Conservation (phyloP, 73 alveolate species). For the Stentor roeselii region DNA sequence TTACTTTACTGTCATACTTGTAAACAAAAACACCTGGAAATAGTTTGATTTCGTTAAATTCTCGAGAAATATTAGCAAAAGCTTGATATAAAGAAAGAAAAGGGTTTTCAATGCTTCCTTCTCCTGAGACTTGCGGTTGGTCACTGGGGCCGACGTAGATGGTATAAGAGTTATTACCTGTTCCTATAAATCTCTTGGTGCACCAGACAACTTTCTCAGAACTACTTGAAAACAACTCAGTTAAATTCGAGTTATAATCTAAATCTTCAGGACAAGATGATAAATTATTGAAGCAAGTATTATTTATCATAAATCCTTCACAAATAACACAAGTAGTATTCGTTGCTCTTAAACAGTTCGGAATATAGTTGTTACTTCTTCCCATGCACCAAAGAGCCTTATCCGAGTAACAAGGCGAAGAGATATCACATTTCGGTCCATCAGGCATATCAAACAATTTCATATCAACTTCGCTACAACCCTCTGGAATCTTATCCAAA, state of each 20-base stretch:
- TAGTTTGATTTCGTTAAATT: not conserved
- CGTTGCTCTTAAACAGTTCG: not conserved
- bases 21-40: not conserved
- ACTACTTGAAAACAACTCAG: not conserved
- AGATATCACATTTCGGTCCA: not conserved
- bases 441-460: not conserved
- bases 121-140: not conserved
- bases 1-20: not conserved
- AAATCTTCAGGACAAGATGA: not conserved
- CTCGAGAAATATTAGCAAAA: not conserved
- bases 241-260: too few species aligned
- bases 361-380: not conserved
- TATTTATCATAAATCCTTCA: not conserved
- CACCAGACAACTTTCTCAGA: not conserved
- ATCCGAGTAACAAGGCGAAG: not conserved
- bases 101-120: not conserved
- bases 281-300: not conserved
- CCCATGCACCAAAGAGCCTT: not conserved
- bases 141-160: not conserved
- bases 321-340: not conserved
- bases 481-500: not conserved
- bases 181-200: too few species aligned
- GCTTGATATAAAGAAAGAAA: not conserved
- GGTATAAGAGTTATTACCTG: not conserved
- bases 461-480: not conserved